Percentiles rank a stretch among this genome's conserved stretches.
Conservation (phyloP, 148 eudicot species). For the Camellia sinensis region DNA sequence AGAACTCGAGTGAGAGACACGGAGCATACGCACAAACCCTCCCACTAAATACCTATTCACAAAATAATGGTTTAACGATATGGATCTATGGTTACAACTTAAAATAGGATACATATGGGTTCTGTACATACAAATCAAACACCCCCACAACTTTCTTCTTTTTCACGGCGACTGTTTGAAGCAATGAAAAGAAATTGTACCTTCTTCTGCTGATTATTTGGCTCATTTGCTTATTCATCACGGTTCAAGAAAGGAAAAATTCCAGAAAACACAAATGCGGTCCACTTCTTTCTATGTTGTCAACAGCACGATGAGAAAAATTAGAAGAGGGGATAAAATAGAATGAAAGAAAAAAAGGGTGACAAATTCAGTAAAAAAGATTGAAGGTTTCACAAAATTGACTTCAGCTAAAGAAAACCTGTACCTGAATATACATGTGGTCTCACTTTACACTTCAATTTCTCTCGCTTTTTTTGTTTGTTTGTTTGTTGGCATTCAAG, state of each 20-base stretch:
- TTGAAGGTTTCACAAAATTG: not conserved
- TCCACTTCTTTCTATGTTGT: constrained; percentile 16
- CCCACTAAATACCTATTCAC: not conserved
- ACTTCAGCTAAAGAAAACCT: not conserved
- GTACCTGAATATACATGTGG: constrained; percentile 59
- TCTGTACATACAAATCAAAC: constrained; percentile 14
- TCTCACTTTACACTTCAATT: constrained; percentile 27
- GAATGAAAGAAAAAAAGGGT: not conserved
- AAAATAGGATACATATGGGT: not conserved
- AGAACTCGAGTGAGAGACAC: not conserved
- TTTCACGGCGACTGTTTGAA: not conserved
- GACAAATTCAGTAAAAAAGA: not conserved
- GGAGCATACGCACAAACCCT: not conserved
- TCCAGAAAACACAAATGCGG: constrained; percentile 12
- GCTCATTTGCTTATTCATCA: constrained; percentile 16
- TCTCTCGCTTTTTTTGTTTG: not conserved
- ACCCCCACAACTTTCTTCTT: not conserved
- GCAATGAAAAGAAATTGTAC: not conserved
- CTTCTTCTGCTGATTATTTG: constrained; percentile 12
- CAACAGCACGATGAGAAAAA: not conserved
- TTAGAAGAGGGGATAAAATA: not conserved
- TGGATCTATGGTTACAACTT: not conserved
- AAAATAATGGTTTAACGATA: not conserved
- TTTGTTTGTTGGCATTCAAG: constrained; percentile 29
- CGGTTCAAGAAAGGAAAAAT: constrained; percentile 16